phyloP scores from a whole-genome alignment of 2,329 filamentous ascomycete species.

The Escovopsis sp. region DNA sequence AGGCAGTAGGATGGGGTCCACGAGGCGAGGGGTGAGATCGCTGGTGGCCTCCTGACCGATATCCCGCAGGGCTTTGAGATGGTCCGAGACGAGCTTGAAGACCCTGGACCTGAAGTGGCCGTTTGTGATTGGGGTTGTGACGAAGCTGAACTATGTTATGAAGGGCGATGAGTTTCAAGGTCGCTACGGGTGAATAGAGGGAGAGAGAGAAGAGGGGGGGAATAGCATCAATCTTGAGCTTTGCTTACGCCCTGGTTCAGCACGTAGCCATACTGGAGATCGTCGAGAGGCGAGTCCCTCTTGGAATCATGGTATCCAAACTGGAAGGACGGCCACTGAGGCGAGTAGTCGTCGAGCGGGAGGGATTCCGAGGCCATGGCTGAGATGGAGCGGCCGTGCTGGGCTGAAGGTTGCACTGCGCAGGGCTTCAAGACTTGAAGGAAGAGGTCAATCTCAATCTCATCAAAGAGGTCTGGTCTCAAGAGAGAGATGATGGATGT shows the following conservation, averaged over 20 bases:
- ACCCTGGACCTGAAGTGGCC: conserved; percentile 56
- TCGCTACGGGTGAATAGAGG: conserved; percentile 1
- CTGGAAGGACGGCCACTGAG: conserved; percentile 37
- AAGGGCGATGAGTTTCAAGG: conserved; percentile 2
- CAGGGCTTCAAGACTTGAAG: too few relatives aligned
- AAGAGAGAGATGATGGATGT: too few relatives aligned
- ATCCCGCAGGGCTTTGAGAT: conserved; percentile 33
- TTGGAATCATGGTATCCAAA: conserved; percentile 61
- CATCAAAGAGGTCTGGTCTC: too few relatives aligned
- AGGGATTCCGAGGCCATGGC: conserved; percentile 1
- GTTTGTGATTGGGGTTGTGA: conserved; percentile 67
- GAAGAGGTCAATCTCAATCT: too few relatives aligned
- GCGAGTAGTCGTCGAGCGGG: conserved; percentile 1
- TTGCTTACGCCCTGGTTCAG: conserved; percentile 52
- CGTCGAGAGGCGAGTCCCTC: conserved; percentile 43
- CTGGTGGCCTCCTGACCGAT: conserved; percentile 23
- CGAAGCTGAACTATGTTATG: conserved; percentile 60
- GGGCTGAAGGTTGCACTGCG: too few relatives aligned
- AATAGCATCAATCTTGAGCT: not conserved
- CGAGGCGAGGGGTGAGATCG: conserved; percentile 29
- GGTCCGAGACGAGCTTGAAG: conserved; percentile 42
- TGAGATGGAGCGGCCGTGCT: not conserved
- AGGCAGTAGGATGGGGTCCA: conserved; percentile 47
- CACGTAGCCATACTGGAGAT: conserved; percentile 50
- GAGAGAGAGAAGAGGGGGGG: too few relatives aligned